Conservation (phyloP, 352 stramenopile species). For the Globisporangium echinulatum region DNA sequence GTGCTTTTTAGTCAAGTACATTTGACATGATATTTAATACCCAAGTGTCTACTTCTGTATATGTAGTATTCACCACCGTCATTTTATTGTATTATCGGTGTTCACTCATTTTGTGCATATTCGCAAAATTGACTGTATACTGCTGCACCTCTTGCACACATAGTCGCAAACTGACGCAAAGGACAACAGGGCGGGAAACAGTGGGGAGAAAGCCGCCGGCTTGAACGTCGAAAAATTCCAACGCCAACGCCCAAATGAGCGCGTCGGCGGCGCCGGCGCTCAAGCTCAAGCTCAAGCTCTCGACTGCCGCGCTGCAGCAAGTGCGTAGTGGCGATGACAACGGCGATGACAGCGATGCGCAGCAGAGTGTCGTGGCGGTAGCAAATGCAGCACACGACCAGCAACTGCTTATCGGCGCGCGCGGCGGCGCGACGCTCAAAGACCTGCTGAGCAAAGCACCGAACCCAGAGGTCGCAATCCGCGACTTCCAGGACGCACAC, state of each 20-base stretch:
- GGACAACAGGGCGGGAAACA: neutral
- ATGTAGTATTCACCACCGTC: no score
- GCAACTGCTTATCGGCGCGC: constrained; percentile 54
- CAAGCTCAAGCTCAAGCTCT: constrained; percentile 64
- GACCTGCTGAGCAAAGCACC: constrained; percentile 77
- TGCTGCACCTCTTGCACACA: no score
- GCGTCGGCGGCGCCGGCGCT: constrained; percentile 20
- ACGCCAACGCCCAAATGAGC: constrained; percentile 23
- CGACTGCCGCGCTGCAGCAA: constrained; percentile 17
- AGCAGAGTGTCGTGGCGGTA: constrained; percentile 3
- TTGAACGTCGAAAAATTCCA: neutral
- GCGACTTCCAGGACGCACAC: constrained; percentile 64
- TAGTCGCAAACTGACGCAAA: neutral
- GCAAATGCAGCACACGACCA: constrained; percentile 18
- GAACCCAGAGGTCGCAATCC: constrained; percentile 80
- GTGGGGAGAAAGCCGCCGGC: neutral
- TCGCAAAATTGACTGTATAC: no score
- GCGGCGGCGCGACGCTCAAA: constrained; percentile 68
- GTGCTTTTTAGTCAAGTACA: no score
- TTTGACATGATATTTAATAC: no score
- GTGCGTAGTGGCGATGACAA: neutral
- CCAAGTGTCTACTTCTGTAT: no score
- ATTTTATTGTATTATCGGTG: no score
- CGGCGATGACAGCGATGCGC: neutral
- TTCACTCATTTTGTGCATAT: no score